A percentile compares a stretch with the other conserved stretches of the same genome.
These are phyloP conservation scores for Xylaria flabelliformis DNA, from an alignment of 495 filamentous ascomycete genomes.

Conservation along the genomic window DNA sequence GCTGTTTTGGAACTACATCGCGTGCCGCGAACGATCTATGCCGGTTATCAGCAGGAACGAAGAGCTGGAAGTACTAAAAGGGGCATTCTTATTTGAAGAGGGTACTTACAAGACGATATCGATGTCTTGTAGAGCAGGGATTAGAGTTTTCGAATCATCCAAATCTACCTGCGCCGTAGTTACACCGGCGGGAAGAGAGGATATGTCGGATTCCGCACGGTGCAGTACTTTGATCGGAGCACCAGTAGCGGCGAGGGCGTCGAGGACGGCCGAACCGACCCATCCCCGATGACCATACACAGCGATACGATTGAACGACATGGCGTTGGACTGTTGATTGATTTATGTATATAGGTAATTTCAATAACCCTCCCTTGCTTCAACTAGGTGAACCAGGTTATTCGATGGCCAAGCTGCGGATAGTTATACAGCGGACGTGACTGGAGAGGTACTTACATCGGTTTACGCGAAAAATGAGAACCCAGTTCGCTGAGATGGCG, in stretches of 20 bases:
- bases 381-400: neutral
- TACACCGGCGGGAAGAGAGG: constrained; percentile 31
- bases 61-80: neutral
- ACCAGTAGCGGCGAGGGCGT: constrained; percentile 30
- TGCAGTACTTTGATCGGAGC: constrained; percentile 37
- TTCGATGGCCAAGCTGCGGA: neutral
- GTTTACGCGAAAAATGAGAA: neutral
- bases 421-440: neutral
- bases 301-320: constrained; percentile 44
- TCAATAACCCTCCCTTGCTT: neutral
- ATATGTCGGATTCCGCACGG: constrained; percentile 35
- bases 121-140: constrained; percentile 30
- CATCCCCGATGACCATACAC: constrained; percentile 41
- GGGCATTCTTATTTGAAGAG: neutral
- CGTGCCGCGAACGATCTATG: constrained; percentile 35
- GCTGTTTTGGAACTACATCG: constrained; percentile 30
- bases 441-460: neutral
- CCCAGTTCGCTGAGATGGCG: neutral
- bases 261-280: constrained; percentile 35
- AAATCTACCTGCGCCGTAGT: constrained; percentile 29
- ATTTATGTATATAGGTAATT: neutral
- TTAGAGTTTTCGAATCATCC: constrained; percentile 29
- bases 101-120: constrained; percentile 35
- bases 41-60: neutral
- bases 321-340: constrained; percentile 26